Conservation (phyloP, 1,284 basidiomycete genomes). For the Trichosporon sp. region DNA sequence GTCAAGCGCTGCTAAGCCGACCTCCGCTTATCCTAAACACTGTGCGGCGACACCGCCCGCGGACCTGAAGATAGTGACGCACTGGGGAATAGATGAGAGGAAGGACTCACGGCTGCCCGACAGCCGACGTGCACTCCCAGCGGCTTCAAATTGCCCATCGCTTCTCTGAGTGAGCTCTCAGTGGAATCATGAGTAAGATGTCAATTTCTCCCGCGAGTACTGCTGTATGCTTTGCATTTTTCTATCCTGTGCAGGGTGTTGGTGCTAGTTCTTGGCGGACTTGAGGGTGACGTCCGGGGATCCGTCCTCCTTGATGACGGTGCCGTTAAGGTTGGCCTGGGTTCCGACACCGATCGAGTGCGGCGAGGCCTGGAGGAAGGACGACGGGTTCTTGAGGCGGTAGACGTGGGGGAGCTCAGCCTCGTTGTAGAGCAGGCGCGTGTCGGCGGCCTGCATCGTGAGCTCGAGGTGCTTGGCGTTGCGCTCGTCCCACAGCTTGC, state of each 20-base stretch:
- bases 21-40: too few species aligned
- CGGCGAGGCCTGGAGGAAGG: slow-evolving; percentile 56
- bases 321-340: slow-evolving; percentile 55
- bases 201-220: background rate
- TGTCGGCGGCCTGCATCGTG: slow-evolving; percentile 53
- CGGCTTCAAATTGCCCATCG: too few species aligned
- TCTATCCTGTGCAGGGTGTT: slow-evolving; percentile 15
- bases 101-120: too few species aligned
- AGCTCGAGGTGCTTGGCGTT: slow-evolving; percentile 58
- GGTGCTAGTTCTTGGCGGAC: background rate
- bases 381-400: slow-evolving; percentile 50
- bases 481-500: slow-evolving; percentile 45
- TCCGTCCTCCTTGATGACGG: slow-evolving; percentile 51
- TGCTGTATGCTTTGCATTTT: slow-evolving; percentile 19
- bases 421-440: slow-evolving; percentile 57
- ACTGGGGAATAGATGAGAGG: too few species aligned
- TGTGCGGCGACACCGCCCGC: too few species aligned
- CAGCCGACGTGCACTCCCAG: too few species aligned
- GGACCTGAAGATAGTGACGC: too few species aligned
- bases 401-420: slow-evolving; percentile 56
- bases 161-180: too few species aligned
- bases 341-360: slow-evolving; percentile 55
- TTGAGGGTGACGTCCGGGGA: slow-evolving; percentile 10
- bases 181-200: too few species aligned
- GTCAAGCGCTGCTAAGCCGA: too few species aligned